Conservation (phyloP, 2,329 filamentous ascomycete species). For the Aspergillus eucalypticola region DNA sequence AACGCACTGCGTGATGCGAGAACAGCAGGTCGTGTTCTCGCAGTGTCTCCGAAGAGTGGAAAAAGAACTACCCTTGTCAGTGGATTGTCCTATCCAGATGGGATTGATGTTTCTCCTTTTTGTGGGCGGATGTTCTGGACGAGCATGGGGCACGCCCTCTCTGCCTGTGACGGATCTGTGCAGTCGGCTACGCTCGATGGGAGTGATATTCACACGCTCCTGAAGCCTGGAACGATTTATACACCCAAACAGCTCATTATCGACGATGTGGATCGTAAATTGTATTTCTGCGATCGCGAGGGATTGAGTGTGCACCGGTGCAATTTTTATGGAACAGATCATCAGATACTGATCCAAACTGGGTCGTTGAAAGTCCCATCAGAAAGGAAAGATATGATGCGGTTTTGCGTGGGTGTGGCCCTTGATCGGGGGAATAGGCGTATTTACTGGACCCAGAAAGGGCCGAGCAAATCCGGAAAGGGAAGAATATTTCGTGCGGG, state of each 20-base stretch:
- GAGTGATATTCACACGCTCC: slow-evolving; percentile 43
- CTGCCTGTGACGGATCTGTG: slow-evolving; percentile 45
- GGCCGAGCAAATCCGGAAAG: slow-evolving; percentile 51
- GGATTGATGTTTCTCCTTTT: slow-evolving; percentile 42
- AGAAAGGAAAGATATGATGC: slow-evolving; percentile 30
- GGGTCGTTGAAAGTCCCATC: slow-evolving; percentile 28
- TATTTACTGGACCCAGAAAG: slow-evolving; percentile 65
- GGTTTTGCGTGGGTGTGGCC: slow-evolving; percentile 60
- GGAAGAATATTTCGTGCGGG: slow-evolving; percentile 58
- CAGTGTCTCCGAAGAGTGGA: slow-evolving; percentile 18
- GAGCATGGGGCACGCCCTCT: slow-evolving; percentile 47
- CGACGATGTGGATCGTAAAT: slow-evolving; percentile 26
- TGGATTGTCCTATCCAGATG: slow-evolving; percentile 45
- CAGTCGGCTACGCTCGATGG: slow-evolving; percentile 53
- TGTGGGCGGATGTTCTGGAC: slow-evolving; percentile 52
- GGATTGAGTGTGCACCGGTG: slow-evolving; percentile 40
- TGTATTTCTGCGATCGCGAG: slow-evolving; percentile 50
- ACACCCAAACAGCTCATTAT: slow-evolving; percentile 51
- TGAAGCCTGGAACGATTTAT: slow-evolving; percentile 48
- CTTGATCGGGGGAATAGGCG: slow-evolving; percentile 47
- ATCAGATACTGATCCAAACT: slow-evolving; percentile 43
- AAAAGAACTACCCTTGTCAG: slow-evolving; percentile 17
- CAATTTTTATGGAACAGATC: slow-evolving; percentile 37
- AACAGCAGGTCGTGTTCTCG: slow-evolving; percentile 12
- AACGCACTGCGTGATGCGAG: slow-evolving; percentile 14